Evolutionary conservation across 371 early-diverging fungal species (phyloP).

Genomic region (Rhizopus stolonifer): DNA sequence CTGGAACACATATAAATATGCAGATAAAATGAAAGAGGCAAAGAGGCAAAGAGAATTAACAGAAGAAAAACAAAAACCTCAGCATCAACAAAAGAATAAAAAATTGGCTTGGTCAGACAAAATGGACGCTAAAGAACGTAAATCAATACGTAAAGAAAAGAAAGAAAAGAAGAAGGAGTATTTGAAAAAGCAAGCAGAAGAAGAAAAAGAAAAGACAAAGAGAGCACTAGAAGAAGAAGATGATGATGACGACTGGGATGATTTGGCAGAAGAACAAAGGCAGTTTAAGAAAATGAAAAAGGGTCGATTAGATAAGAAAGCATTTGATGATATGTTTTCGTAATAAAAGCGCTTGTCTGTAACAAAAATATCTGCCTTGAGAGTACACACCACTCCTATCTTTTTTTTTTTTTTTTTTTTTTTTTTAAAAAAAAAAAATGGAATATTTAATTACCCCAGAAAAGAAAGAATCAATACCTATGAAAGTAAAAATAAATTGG

Average conservation of each 20-base stretch:
- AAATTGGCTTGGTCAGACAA: slow-evolving; percentile 74
- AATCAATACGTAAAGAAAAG: slow-evolving; percentile 67
- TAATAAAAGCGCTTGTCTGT: slow-evolving; percentile 1
- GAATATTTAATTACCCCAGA: too few relatives aligned
- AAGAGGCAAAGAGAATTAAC: slow-evolving; percentile 65
- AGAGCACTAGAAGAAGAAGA: slow-evolving; percentile 40
- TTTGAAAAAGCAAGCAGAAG: slow-evolving; percentile 48
- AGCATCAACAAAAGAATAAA: slow-evolving; percentile 27
- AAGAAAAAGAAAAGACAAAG: slow-evolving; percentile 43
- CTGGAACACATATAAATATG: slow-evolving; percentile 62
- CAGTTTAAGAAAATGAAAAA: slow-evolving; percentile 56
- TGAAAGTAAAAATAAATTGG: too few relatives aligned
- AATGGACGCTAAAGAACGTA: slow-evolving; percentile 62
- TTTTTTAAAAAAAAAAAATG: too few relatives aligned
- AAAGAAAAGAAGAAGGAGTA: slow-evolving; percentile 62
- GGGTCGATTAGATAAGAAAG: slow-evolving; percentile 44
- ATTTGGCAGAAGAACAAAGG: slow-evolving; percentile 48
- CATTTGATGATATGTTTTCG: slow-evolving; percentile 51
- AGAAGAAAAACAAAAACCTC: slow-evolving; percentile 39
- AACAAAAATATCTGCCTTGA: too few relatives aligned
- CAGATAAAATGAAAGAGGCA: slow-evolving; percentile 75
- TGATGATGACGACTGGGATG: slow-evolving; percentile 58
- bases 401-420: too few relatives aligned
- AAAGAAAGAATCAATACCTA: too few relatives aligned
- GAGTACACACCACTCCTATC: too few relatives aligned